Base-by-base conservation (phyloP, 1,284 basidiomycete genomes). In the Ceratobasidium sp. region DNA sequence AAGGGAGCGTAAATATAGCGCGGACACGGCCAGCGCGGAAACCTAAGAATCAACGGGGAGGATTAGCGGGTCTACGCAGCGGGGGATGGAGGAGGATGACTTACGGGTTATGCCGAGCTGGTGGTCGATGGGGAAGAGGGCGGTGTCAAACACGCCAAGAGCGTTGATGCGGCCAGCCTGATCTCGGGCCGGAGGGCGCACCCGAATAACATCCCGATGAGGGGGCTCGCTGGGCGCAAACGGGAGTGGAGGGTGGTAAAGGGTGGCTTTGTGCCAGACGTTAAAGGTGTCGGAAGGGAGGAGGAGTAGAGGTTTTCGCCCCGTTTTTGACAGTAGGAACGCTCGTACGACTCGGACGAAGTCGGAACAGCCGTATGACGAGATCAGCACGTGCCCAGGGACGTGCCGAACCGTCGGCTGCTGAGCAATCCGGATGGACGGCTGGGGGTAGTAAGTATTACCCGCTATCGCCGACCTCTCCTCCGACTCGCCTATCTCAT, bases 211-310 rank as follows among this genome's bases (percentile, higher is more conserved):
- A 66, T 76, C 51, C 33, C 63, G 61, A 42, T 64, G 72, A 12
- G 23, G 26, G 1, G 61, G 61, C 9, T 53, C 61, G n/a, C 20
- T 55, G 9, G 46, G 61, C 46, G 72, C 60, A 26, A 66, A 66
- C 15, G 61, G 61, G 6, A 66, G 46, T 20, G 46, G 61, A n/a
- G 12, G 61, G 72, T 76, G 72, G 39, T 44, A 1, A 49, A 76
- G 61, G 2, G 26, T 42, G 39, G 61, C 72, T 26, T 66, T 64
- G 49, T 76, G 72, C 72, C 72, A 76, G 46, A 76, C 28, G 26
- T 42, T 23, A n/a, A 76, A 76, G 58, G 13, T 42, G 60, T 64
- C 23, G 49, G 71, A 75, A 28, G 71, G 71, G 46, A 75, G 39
- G 7, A 75, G 12, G 28, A 64, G 46, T 42, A n/a, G n/a, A n/a